Evolutionary conservation across 2,329 filamentous ascomycete species (phyloP).

Genomic region (Grosmannia serpens): DNA sequence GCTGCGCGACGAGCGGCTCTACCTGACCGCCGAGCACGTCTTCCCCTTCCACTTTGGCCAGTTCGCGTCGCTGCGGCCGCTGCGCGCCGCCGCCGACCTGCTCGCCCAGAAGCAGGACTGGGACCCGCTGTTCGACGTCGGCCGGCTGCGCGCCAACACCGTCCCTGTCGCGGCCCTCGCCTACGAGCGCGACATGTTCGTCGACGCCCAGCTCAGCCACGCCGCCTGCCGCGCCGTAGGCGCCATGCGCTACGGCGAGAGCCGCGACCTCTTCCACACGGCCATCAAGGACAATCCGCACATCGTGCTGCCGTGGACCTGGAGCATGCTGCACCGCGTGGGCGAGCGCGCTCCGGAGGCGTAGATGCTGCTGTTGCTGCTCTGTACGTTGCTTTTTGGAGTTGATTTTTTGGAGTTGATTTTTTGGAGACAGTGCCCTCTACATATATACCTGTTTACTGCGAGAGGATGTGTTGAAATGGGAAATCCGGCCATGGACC

Average conservation of each 20-base stretch:
- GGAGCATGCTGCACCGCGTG: background rate
- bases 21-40: conserved; percentile 16
- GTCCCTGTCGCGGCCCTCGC: conserved; percentile 8
- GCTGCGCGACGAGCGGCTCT: conserved; percentile 1
- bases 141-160: conserved; percentile 5
- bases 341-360: background rate
- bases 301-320: background rate
- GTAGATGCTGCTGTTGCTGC: background rate
- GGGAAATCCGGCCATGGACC: too few relatives aligned
- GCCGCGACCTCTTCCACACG: conserved; percentile 6
- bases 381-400: too few relatives aligned
- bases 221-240: background rate
- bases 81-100: conserved; percentile 4
- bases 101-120: conserved; percentile 7
- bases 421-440: background rate
- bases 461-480: too few relatives aligned
- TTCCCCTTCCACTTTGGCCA: conserved; percentile 13
- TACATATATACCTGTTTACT: too few relatives aligned
- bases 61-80: conserved; percentile 8
- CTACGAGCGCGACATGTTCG: conserved; percentile 11
- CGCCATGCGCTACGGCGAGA: background rate
- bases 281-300: conserved; percentile 7
- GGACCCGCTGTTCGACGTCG: conserved; percentile 6
- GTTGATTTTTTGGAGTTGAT: background rate
- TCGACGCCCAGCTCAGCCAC: conserved; percentile 5